Conservation (phyloP, 495 filamentous ascomycete species). For the Penicillium atrosanguineum region DNA sequence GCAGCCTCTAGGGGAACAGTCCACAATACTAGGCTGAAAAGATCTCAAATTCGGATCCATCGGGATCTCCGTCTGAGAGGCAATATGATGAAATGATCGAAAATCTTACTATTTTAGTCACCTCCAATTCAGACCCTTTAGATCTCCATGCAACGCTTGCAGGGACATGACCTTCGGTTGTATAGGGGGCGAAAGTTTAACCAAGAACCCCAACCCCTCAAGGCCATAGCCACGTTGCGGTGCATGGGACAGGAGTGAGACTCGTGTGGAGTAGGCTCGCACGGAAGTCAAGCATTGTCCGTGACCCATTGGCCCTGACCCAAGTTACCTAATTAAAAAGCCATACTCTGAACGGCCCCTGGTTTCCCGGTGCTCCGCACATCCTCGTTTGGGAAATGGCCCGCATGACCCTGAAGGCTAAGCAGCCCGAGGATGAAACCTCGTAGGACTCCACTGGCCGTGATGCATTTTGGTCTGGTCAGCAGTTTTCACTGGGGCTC, state of each 20-base stretch:
- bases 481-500: background rate
- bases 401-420: conserved; percentile 16
- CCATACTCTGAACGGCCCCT: background rate
- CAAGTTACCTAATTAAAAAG: background rate
- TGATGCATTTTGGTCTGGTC: background rate
- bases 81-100: background rate
- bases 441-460: conserved; percentile 9
- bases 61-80: background rate
- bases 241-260: conserved; percentile 4
- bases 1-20: background rate
- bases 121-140: background rate
- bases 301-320: background rate
- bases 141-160: background rate
- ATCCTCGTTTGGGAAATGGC: conserved; percentile 14
- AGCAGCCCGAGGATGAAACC: conserved; percentile 17
- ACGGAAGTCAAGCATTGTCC: background rate
- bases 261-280: conserved; percentile 4
- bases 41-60: background rate
- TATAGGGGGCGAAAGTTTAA: background rate
- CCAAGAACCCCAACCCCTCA: background rate
- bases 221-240: conserved; percentile 8
- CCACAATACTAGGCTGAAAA: background rate
- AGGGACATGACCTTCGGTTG: background rate
- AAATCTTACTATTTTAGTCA: background rate
- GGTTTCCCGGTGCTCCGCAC: background rate